Conservation (phyloP, 352 stramenopile genomes). For the Pilasporangium apinafurcum region DNA sequence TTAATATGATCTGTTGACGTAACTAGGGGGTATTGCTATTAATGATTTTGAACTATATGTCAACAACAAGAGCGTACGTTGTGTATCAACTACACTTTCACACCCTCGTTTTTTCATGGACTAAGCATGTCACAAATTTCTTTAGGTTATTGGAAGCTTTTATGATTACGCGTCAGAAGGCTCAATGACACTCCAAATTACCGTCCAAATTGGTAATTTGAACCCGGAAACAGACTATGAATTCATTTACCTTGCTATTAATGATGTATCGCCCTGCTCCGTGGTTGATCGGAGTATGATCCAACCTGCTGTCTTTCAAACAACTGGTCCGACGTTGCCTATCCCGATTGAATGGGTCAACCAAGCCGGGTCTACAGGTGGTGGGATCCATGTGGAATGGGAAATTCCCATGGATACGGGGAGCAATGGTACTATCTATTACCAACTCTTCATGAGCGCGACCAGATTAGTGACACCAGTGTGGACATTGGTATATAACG, state of each 20-base stretch:
- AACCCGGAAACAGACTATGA: slow-evolving; percentile 22
- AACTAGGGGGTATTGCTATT: slow-evolving; percentile 20
- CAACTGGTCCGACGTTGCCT: slow-evolving; percentile 11
- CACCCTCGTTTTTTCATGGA: neutral
- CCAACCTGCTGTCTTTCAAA: slow-evolving; percentile 13
- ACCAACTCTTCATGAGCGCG: slow-evolving; percentile 51
- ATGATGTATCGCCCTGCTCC: slow-evolving; percentile 40
- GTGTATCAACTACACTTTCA: neutral
- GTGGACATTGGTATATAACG: slow-evolving; percentile 43
- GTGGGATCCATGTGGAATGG: slow-evolving; percentile 39
- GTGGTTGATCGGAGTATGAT: neutral
- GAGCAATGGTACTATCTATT: slow-evolving; percentile 19
- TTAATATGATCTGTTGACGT: neutral
- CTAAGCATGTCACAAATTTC: neutral
- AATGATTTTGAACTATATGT: slow-evolving; percentile 30
- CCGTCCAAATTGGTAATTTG: slow-evolving; percentile 38
- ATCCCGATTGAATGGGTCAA: slow-evolving; percentile 16
- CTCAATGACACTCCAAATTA: slow-evolving; percentile 24
- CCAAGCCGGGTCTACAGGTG: slow-evolving; percentile 34
- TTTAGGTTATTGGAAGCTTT: slow-evolving; percentile 19
- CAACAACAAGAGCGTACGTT: slow-evolving; percentile 16
- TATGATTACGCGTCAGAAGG: slow-evolving; percentile 12
- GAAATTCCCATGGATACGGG: slow-evolving; percentile 35
- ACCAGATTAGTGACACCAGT: neutral
- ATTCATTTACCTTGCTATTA: slow-evolving; percentile 36